Percentiles rank a stretch among this genome's conserved stretches.
phyloP scores from a whole-genome alignment of 805 yeast genomes.

The Myxozyma geophila region DNA sequence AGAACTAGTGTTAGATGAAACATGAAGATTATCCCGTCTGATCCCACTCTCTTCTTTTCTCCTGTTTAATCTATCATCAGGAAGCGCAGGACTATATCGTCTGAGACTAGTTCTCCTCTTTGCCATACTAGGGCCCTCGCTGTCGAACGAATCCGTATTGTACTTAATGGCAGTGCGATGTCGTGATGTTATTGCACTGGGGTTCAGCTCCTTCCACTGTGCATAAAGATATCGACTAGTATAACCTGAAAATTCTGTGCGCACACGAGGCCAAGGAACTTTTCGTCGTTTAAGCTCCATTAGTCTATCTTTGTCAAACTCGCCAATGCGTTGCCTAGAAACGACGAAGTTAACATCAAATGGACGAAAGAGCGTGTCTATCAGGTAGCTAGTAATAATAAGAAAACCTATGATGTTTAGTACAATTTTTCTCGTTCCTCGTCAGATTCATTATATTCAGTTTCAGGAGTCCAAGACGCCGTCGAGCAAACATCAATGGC shows the following conservation, averaged over 20 bases:
- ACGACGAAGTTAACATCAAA: background rate
- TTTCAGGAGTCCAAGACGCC: background rate
- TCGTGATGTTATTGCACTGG: background rate
- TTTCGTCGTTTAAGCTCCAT: background rate
- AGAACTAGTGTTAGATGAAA: no score
- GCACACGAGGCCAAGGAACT: background rate
- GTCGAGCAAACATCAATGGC: background rate
- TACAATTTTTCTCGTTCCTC: background rate
- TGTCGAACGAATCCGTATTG: no score
- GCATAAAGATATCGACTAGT: background rate
- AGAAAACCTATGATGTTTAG: background rate
- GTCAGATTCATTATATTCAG: background rate
- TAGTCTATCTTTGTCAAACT: slow-evolving; percentile 6
- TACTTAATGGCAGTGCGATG: background rate
- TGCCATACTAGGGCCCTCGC: no score
- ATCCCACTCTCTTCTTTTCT: no score
- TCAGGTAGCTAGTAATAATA: background rate
- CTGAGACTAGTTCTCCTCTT: no score
- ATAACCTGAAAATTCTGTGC: slow-evolving; percentile 2
- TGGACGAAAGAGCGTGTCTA: no score
- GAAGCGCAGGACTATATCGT: no score
- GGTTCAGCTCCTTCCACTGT: background rate
- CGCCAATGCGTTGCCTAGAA: slow-evolving; percentile 6
- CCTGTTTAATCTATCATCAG: no score
- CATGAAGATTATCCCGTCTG: no score